A percentile compares a stretch with the other conserved stretches of the same genome.
Evolutionary conservation across 192 early-diverging fungal genomes (phyloP).

Genomic region (Ambispora gerdemannii): DNA sequence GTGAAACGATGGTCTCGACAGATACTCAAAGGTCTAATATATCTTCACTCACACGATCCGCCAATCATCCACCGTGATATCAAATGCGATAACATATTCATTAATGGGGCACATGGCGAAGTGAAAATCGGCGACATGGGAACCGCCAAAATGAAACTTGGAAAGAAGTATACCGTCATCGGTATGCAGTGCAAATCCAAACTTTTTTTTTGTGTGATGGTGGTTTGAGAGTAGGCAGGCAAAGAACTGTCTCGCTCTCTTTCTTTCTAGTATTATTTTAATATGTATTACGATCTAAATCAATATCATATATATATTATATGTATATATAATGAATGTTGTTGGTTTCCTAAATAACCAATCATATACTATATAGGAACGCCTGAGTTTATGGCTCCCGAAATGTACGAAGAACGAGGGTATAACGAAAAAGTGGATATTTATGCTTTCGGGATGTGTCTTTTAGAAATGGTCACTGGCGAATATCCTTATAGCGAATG

Average conservation of each 20-base stretch:
- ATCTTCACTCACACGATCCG: conserved; percentile 73
- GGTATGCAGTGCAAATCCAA: conserved; percentile 54
- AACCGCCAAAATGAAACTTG: conserved; percentile 81
- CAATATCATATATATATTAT: too few species aligned
- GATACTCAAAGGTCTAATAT: conserved; percentile 73
- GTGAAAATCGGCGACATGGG: conserved; percentile 86
- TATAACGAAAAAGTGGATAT: conserved; percentile 84
- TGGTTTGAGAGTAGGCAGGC: too few species aligned
- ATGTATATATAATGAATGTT: too few species aligned
- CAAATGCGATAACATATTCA: conserved; percentile 85
- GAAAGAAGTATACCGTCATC: conserved; percentile 81
- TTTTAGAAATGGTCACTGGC: conserved; percentile 81
- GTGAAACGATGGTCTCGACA: conserved; percentile 80
- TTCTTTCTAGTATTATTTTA: too few species aligned
- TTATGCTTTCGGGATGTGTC: conserved; percentile 82
- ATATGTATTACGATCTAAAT: too few species aligned
- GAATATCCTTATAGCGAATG: conserved; percentile 82
- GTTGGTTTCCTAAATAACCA: too few species aligned
- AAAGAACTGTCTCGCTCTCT: too few species aligned
- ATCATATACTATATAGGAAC: conserved; percentile 43
- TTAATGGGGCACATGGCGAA: conserved; percentile 79
- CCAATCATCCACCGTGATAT: conserved; percentile 82
- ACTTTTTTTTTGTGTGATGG: too few species aligned
- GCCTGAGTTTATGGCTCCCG: conserved; percentile 81
- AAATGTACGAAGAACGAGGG: conserved; percentile 82